Conservation (phyloP, 768 basidiomycete species). For the Panellus pusillus region DNA sequence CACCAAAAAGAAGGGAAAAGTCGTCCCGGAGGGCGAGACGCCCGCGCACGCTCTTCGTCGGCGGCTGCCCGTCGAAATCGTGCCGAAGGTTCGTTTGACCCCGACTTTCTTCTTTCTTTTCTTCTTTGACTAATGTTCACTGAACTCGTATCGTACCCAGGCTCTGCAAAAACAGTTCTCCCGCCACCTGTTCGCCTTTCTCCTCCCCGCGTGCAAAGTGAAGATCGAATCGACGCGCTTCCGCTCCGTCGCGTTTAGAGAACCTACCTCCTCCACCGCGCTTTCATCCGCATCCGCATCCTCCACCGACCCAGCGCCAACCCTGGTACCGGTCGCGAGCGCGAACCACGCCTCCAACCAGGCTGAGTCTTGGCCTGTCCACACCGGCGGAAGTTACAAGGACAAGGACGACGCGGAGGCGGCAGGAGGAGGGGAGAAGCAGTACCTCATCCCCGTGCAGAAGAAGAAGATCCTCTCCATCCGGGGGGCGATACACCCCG, state of each 20-base stretch:
- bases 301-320: conserved; percentile 36
- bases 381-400: too few relatives aligned
- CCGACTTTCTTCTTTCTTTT: background rate
- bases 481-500: conserved; percentile 84
- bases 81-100: conserved; percentile 83
- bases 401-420: conserved; percentile 41
- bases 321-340: conserved; percentile 22
- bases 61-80: conserved; percentile 77
- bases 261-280: conserved; percentile 60
- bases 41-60: conserved; percentile 87
- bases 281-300: too few relatives aligned
- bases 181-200: conserved; percentile 69
- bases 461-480: conserved; percentile 96
- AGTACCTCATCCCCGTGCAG: conserved; percentile 74
- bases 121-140: background rate
- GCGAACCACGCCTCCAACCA: conserved; percentile 54
- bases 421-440: conserved; percentile 51
- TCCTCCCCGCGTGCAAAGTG: conserved; percentile 50
- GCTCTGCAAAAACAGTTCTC: conserved; percentile 73
- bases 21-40: conserved; percentile 69
- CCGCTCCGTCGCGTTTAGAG: conserved; percentile 89
- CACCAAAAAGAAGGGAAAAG: conserved; percentile 45
- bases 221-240: conserved; percentile 93
- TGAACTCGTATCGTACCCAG: too few relatives aligned
- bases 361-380: conserved; percentile 42